Conservation (phyloP, 225 moss, liverwort and hornwort genomes). For the Asterella californica region DNA sequence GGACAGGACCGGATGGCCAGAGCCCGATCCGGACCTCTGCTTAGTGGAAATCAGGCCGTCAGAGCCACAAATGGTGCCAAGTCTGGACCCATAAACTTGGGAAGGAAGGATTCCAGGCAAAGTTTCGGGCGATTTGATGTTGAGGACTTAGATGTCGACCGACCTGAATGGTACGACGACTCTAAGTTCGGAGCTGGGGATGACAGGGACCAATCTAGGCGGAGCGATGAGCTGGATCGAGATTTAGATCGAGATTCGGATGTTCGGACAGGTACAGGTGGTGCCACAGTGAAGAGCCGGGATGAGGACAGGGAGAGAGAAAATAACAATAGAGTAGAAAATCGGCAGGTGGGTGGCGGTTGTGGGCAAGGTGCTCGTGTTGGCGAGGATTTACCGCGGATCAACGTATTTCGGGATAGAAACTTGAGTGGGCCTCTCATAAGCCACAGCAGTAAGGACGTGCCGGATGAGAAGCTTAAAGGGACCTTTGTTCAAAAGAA, state of each 20-base stretch:
- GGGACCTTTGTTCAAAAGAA: conserved; percentile 63
- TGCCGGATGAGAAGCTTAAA: conserved; percentile 36
- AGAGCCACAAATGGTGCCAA: conserved; percentile 38
- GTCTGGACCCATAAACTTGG: conserved; percentile 32
- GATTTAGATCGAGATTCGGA: conserved; percentile 41
- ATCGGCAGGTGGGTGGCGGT: conserved; percentile 49
- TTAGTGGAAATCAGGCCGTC: conserved; percentile 13
- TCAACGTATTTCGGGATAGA: conserved; percentile 51
- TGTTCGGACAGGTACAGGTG: conserved; percentile 41
- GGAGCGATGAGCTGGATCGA: conserved; percentile 46
- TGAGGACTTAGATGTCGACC: conserved; percentile 52
- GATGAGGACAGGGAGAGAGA: conserved; percentile 66
- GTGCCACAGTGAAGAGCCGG: conserved; percentile 37
- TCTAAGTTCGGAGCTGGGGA: conserved; percentile 18
- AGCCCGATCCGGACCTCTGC: conserved; percentile 53
- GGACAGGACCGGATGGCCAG: conserved; percentile 47
- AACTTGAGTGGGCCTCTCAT: conserved; percentile 50
- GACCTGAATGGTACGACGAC: conserved; percentile 30
- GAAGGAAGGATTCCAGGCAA: conserved; percentile 16
- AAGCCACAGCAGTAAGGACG: conserved; percentile 12
- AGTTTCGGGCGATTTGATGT: conserved; percentile 69
- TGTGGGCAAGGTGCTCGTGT: background rate
- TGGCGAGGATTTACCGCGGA: conserved; percentile 45
- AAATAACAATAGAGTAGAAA: conserved; percentile 45
- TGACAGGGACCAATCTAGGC: conserved; percentile 31